Percentiles rank a stretch among this genome's conserved stretches.
These are phyloP conservation scores for Aspergillus chevalieri DNA, from an alignment of 2,329 filamentous ascomycete species.

Conservation along the genomic window DNA sequence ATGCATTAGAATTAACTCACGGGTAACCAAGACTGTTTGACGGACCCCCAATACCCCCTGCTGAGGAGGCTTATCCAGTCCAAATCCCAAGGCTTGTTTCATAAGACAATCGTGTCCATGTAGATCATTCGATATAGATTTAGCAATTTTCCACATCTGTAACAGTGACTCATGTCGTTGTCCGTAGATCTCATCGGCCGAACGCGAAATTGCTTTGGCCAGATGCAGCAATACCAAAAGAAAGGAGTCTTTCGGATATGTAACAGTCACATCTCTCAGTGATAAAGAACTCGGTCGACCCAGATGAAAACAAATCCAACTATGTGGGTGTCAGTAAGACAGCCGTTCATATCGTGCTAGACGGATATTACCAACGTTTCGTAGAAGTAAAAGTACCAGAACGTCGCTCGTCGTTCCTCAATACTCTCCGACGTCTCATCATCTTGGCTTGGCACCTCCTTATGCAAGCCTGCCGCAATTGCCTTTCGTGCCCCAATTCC, in stretches of 20 bases:
- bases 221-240: conserved; percentile 31
- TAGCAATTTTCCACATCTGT: conserved; percentile 32
- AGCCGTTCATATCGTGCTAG: neutral
- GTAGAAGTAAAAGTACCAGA: conserved; percentile 39
- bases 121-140: conserved; percentile 27
- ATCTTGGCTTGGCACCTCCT: conserved; percentile 30
- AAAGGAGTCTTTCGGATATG: conserved; percentile 35
- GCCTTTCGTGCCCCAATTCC: conserved; percentile 40
- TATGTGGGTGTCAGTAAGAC: conserved; percentile 12
- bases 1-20: conserved; percentile 21
- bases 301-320: conserved; percentile 41
- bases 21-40: conserved; percentile 36
- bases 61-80: conserved; percentile 32
- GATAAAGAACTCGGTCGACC: conserved; percentile 39
- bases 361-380: conserved; percentile 32
- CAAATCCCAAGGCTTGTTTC: conserved; percentile 24
- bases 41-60: conserved; percentile 35
- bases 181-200: conserved; percentile 38
- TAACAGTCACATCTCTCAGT: conserved; percentile 32
- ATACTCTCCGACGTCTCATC: conserved; percentile 28
- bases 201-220: conserved; percentile 37
- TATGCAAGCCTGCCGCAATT: conserved; percentile 40
- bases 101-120: conserved; percentile 21
- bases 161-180: conserved; percentile 35
- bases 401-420: conserved; percentile 33